Evolutionary conservation across 129 eudicot genomes (phyloP).

Genomic region (Tanacetum coccineum): DNA sequence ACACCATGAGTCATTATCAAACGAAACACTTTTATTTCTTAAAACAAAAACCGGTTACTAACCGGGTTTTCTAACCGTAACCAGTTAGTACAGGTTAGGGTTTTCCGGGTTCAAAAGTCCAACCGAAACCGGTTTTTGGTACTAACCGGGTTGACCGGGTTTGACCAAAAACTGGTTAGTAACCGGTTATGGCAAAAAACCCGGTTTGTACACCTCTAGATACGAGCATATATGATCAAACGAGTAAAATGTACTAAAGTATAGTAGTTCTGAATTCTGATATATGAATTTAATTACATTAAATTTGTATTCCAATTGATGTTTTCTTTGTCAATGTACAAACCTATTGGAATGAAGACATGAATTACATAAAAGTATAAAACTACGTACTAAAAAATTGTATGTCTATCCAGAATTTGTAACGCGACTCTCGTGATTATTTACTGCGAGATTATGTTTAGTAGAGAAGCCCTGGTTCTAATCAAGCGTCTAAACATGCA

Average conservation of each 20-base stretch:
- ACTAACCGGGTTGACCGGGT: no score
- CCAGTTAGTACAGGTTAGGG: no score
- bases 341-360: slow-evolving; percentile 1
- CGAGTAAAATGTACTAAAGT: not conserved
- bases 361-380: slow-evolving; percentile 4
- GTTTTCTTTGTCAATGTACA: not conserved
- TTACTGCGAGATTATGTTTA: slow-evolving; percentile 26
- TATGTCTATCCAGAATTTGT: not conserved
- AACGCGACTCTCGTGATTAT: not conserved
- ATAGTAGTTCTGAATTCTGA: not conserved
- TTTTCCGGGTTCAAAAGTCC: no score
- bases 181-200: no score
- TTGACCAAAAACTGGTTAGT: no score
- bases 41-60: no score
- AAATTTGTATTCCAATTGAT: not conserved
- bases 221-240: no score
- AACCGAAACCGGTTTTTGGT: no score
- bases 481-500: slow-evolving; percentile 26
- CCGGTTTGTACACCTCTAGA: no score
- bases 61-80: no score
- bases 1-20: no score
- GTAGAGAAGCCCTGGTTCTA: slow-evolving; percentile 25
- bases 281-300: not conserved
- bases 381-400: slow-evolving; percentile 4
- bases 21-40: no score